Base-by-base conservation (phyloP, 441 rosid species). In the Jatropha podagrica region DNA sequence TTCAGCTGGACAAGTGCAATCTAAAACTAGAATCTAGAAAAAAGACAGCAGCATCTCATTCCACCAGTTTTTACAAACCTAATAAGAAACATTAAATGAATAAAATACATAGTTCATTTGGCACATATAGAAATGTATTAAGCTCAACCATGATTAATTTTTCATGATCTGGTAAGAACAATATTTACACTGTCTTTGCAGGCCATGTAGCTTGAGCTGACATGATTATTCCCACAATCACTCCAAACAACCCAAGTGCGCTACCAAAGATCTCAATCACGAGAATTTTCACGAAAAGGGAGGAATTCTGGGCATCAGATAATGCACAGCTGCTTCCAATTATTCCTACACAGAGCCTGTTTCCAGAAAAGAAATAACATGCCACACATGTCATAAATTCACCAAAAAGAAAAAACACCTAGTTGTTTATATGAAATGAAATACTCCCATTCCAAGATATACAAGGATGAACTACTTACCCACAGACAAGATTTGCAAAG, bases 141-240 rank as follows among this genome's bases (percentile, higher is more conserved):
- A 65, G 48, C 76, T 49, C 68, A 69, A 58, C 49, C 56, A 26
- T 18, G 26, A 68, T 26, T 40, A 32, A 80, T 76, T 56, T 49
- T 61, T 63, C 73, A 72, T 20, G 49, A 64, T 51, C 44, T 27
- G 20, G 18, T 15, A 52, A 71, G 62, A 81, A 63, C 17, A 49
- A 41, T 70, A 67, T 71, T 77, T 74, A 85, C 17, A 27, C 86
- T 5, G 68, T 2, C 84, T 83, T 90, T 17, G 94, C 74, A 65
- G 99, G 99, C 97, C 99, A 96, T 60, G 98, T 73, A 68, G 99
- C 99, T 90, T 96, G 99, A 76, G 99, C 96, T 64, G 99, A 96
- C 99, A 96, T 96, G 69, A 96, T 96, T 72, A 96, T 94, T 68
- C 99, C 97, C 46, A 96, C 97, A 69, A 96, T 96, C 83, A 96